A percentile compares a stretch with the other conserved stretches of the same genome.
Evolutionary conservation across 2,329 filamentous ascomycete genomes (phyloP).

Genomic region (Trichophyton simii): DNA sequence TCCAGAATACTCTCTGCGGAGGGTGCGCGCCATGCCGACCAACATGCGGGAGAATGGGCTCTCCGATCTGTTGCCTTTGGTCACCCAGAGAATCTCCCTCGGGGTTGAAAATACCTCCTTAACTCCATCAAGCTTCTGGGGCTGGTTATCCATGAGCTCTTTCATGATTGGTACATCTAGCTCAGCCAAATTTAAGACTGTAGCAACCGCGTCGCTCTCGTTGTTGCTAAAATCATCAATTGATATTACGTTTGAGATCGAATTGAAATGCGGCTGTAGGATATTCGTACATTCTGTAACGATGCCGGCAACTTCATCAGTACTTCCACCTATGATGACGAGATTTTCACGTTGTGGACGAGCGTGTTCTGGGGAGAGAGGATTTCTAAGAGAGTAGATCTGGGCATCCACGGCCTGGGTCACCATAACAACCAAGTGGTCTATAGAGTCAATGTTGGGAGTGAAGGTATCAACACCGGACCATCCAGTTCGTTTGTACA

Average conservation of each 20-base stretch:
- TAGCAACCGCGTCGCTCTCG: neutral
- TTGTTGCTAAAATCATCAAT: neutral
- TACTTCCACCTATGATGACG: neutral
- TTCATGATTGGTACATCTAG: slow-evolving; percentile 2
- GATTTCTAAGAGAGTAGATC: neutral
- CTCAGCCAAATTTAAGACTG: neutral
- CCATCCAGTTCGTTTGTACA: slow-evolving; percentile 9
- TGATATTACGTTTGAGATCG: neutral
- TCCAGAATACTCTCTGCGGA: neutral
- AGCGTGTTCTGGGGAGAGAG: neutral
- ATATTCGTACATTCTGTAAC: neutral
- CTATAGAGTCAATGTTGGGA: neutral
- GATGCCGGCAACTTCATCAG: neutral
- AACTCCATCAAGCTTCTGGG: neutral
- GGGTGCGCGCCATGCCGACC: neutral
- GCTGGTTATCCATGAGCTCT: neutral
- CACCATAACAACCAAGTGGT: neutral
- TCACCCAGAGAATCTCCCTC: neutral
- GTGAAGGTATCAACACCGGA: slow-evolving; percentile 8
- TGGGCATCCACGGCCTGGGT: neutral
- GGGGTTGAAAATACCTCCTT: neutral
- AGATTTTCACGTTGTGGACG: neutral
- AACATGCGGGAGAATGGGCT: neutral
- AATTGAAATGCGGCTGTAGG: neutral
- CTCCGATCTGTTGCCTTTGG: neutral